Conservation (phyloP, 208 protist species). For the Wallacemonas sp. region DNA sequence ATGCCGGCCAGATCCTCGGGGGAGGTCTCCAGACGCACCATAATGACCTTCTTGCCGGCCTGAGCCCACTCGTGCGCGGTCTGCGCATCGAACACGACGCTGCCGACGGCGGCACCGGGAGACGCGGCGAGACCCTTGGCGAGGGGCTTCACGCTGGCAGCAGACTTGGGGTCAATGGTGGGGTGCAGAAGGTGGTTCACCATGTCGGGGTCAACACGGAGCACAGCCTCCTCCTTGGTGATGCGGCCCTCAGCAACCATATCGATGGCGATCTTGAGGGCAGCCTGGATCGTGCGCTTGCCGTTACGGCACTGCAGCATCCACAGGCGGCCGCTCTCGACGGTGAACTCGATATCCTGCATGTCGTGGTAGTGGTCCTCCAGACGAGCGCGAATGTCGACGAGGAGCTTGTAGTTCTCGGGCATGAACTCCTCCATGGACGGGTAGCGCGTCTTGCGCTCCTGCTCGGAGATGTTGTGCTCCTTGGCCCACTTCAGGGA, state of each 20-base stretch:
- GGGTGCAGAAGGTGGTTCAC: constrained; percentile 92
- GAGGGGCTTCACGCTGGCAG: constrained; percentile 55
- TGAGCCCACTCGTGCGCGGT: constrained; percentile 54
- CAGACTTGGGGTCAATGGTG: constrained; percentile 64
- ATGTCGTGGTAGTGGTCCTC: constrained; percentile 95
- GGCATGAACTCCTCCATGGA: constrained; percentile 89
- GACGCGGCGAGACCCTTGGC: constrained; percentile 92
- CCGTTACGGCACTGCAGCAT: constrained; percentile 94
- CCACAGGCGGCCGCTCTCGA: constrained; percentile 93
- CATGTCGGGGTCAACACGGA: constrained; percentile 79
- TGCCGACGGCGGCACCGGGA: constrained; percentile 90
- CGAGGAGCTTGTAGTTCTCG: constrained; percentile 83
- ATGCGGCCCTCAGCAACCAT: constrained; percentile 93
- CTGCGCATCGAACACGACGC: constrained; percentile 89
- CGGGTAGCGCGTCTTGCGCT: constrained; percentile 56
- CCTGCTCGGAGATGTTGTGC: constrained; percentile 66
- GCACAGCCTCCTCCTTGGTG: constrained; percentile 84
- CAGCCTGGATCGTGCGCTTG: constrained; percentile 92
- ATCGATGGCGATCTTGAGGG: constrained; percentile 87
- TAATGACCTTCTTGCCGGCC: constrained; percentile 80
- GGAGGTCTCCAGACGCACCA: constrained; percentile 93
- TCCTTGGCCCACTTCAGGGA: constrained; percentile 70
- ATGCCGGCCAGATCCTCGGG: constrained; percentile 95
- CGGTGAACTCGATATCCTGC: constrained; percentile 97
- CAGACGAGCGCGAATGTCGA: constrained; percentile 71